Evolutionary conservation across 768 basidiomycete genomes (phyloP).

Genomic region (Tylopilus rubrobrunneus): DNA sequence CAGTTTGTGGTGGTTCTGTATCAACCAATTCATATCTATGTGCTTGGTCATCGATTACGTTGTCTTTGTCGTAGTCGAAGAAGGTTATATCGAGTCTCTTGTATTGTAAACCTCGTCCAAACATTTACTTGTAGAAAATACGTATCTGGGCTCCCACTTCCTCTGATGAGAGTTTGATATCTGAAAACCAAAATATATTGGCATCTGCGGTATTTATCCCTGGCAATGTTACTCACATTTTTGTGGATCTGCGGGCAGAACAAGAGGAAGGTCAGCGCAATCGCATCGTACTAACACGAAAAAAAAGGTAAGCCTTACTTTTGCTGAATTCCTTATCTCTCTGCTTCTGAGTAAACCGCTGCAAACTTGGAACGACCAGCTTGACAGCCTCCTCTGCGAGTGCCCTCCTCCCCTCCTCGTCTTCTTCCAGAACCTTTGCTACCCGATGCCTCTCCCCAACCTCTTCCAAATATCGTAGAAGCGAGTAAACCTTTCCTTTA

Average conservation of each 20-base stretch:
- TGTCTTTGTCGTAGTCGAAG: too few relatives aligned
- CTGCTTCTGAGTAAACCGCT: slow-evolving; percentile 71
- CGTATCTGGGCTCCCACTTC: slow-evolving; percentile 70
- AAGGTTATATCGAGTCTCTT: neutral
- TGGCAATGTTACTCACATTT: slow-evolving; percentile 40
- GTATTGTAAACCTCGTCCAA: neutral
- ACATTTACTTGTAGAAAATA: slow-evolving; percentile 46
- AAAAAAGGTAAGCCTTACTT: slow-evolving; percentile 44
- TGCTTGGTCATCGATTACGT: too few relatives aligned
- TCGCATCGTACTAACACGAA: neutral
- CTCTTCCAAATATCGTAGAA: slow-evolving; percentile 83
- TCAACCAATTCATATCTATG: neutral
- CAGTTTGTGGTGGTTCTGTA: neutral
- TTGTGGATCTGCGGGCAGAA: slow-evolving; percentile 40
- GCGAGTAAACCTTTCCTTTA: slow-evolving; percentile 78
- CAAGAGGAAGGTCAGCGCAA: neutral
- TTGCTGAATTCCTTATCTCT: slow-evolving; percentile 82
- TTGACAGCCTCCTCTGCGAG: slow-evolving; percentile 73
- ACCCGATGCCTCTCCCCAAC: slow-evolving; percentile 71
- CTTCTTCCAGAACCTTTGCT: slow-evolving; percentile 68
- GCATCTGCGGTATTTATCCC: neutral
- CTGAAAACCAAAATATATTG: slow-evolving; percentile 36
- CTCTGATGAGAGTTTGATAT: slow-evolving; percentile 75
- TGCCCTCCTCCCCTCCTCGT: slow-evolving; percentile 52
- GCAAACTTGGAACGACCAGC: slow-evolving; percentile 70